These are phyloP conservation scores for Colletotrichum sp. DNA, from an alignment of 2,329 filamentous ascomycete genomes.

Conservation along the genomic window DNA sequence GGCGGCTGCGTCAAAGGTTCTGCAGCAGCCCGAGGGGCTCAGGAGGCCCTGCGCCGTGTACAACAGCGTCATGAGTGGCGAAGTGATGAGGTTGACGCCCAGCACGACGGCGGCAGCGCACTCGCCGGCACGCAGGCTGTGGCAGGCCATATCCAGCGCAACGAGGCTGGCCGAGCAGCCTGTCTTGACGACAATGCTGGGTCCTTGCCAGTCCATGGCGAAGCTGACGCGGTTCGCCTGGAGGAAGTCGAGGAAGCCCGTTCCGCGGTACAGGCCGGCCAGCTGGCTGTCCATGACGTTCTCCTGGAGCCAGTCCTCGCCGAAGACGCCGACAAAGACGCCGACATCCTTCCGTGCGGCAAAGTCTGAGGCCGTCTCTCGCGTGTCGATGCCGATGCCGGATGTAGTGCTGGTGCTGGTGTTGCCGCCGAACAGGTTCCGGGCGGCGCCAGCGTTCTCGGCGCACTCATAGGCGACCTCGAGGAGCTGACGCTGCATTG, in stretches of 20 bases:
- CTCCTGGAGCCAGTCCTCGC: slow-evolving; percentile 28
- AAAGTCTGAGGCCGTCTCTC: not conserved
- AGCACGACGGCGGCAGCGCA: slow-evolving; percentile 25
- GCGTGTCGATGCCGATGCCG: not conserved
- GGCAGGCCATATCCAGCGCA: slow-evolving; percentile 27
- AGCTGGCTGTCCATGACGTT: slow-evolving; percentile 9
- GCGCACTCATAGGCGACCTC: slow-evolving; percentile 37
- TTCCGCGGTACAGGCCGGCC: not conserved
- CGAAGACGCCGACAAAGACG: slow-evolving; percentile 31
- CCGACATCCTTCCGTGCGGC: slow-evolving; percentile 29
- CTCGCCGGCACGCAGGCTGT: slow-evolving; percentile 22
- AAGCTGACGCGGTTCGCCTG: slow-evolving; percentile 28
- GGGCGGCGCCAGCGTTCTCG: slow-evolving; percentile 29
- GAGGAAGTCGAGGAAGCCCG: slow-evolving; percentile 23
- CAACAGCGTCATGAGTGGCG: slow-evolving; percentile 24
- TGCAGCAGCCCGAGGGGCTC: slow-evolving; percentile 15
- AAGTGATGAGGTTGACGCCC: slow-evolving; percentile 30
- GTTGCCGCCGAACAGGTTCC: slow-evolving; percentile 20
- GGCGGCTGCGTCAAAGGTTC: slow-evolving; percentile 37
- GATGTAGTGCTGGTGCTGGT: not conserved
- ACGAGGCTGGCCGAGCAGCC: slow-evolving; percentile 29
- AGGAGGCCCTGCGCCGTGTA: slow-evolving; percentile 14
- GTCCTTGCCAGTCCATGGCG: not conserved
- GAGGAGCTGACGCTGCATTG: slow-evolving; percentile 34
- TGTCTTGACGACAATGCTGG: slow-evolving; percentile 29